phyloP scores from a whole-genome alignment of 2,329 filamentous ascomycete species.

The Alternaria rosae region DNA sequence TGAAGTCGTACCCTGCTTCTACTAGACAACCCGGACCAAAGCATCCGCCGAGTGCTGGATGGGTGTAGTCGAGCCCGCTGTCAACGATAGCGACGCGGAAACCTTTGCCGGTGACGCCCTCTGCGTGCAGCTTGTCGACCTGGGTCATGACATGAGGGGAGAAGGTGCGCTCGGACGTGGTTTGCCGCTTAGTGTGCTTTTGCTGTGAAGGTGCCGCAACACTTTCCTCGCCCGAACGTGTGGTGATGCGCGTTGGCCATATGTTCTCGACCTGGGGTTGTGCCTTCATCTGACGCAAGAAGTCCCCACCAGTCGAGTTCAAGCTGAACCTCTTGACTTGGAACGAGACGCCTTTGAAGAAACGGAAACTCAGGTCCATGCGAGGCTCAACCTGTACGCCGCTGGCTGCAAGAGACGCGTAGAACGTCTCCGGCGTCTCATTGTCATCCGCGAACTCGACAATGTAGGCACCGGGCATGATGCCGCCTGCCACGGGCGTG shows the following conservation, averaged over 20 bases:
- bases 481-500: neutral
- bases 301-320: constrained; percentile 5
- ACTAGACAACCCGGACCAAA: constrained; percentile 68
- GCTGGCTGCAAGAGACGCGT: constrained; percentile 13
- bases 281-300: neutral
- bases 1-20: constrained; percentile 64
- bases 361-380: constrained; percentile 25
- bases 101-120: constrained; percentile 57
- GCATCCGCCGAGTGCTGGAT: constrained; percentile 69
- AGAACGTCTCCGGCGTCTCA: constrained; percentile 20
- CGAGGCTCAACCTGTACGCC: constrained; percentile 21
- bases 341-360: constrained; percentile 29
- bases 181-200: constrained; percentile 17
- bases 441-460: constrained; percentile 25
- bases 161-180: constrained; percentile 1
- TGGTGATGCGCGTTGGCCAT: constrained; percentile 22
- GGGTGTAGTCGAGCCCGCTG: constrained; percentile 63
- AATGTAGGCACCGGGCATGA: constrained; percentile 20
- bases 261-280: constrained; percentile 10
- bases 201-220: neutral
- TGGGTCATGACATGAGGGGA: constrained; percentile 46
- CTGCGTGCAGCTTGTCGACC: constrained; percentile 50
- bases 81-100: constrained; percentile 56
- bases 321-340: constrained; percentile 12
- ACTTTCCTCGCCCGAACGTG: neutral